phyloP scores from a whole-genome alignment of 176 grass and related monocot genomes.

The Tillandsia fasciculata region DNA sequence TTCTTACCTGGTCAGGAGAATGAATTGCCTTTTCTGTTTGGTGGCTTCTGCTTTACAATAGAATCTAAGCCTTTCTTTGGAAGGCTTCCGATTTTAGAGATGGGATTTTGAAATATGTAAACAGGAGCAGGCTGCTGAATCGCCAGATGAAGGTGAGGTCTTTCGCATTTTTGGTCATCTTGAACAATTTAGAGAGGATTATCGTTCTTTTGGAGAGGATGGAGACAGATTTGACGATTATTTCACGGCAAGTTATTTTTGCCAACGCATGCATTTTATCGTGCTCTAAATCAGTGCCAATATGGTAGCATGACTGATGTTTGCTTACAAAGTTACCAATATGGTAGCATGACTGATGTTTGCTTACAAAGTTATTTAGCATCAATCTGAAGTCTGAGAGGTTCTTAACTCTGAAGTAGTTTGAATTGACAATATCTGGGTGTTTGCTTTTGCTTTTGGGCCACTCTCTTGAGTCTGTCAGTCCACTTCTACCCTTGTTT shows the following conservation, averaged over 20 bases:
- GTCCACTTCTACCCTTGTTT: too few species aligned
- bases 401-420: too few species aligned
- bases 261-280: not conserved
- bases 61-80: not conserved
- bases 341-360: not conserved
- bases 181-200: not conserved
- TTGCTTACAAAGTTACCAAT: not conserved
- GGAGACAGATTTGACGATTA: not conserved
- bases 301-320: not conserved
- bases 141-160: not conserved
- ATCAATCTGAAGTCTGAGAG: too few species aligned
- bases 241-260: not conserved
- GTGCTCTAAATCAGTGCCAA: not conserved
- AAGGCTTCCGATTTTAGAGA: not conserved
- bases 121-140: not conserved
- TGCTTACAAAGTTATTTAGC: not conserved
- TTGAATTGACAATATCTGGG: too few species aligned
- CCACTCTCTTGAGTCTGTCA: too few species aligned
- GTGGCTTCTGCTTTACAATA: not conserved
- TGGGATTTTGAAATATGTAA: not conserved
- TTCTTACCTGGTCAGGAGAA: constrained; percentile 19
- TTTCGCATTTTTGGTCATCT: not conserved
- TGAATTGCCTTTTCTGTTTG: not conserved
- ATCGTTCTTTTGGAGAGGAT: not conserved
- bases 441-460: too few species aligned